These are phyloP conservation scores for Sanguinoderma infundibulare DNA, from an alignment of 1,284 basidiomycete genomes.

Conservation along the genomic window DNA sequence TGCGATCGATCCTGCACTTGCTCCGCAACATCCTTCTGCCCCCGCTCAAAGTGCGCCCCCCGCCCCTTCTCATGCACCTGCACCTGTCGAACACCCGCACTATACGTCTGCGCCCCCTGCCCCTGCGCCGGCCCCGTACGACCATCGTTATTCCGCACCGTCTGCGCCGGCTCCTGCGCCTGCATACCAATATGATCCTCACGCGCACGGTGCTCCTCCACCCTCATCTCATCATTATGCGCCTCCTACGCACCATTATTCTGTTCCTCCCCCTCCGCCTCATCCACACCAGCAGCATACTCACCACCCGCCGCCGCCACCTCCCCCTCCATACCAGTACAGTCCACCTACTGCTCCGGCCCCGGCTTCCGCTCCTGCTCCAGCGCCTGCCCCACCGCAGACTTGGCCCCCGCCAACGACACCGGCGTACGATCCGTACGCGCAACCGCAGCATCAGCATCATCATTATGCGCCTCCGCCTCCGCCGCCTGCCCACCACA, in stretches of 20 bases:
- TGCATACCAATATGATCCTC: conserved; percentile 31
- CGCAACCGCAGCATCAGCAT: conserved; percentile 19
- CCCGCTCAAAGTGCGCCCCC: conserved; percentile 2
- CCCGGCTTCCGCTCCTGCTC: conserved; percentile 16
- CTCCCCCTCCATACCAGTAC: conserved; percentile 21
- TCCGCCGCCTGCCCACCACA: conserved; percentile 18
- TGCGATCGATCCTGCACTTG: conserved; percentile 33
- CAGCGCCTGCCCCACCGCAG: conserved; percentile 21
- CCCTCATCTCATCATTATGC: conserved; percentile 28
- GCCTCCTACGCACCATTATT: conserved; percentile 32
- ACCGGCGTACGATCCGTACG: conserved; percentile 30
- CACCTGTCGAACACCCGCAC: conserved; percentile 23
- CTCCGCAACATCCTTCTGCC: conserved; percentile 12
- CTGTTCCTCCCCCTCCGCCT: conserved; percentile 31
- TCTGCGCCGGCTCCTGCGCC: conserved; percentile 26
- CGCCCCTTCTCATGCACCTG: conserved; percentile 21
- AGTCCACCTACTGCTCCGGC: conserved; percentile 6
- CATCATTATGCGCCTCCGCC: conserved; percentile 15
- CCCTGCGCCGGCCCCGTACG: conserved; percentile 30
- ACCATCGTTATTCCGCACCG: conserved; percentile 30
- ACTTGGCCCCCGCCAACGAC: conserved; percentile 25
- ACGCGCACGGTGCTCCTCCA: conserved; percentile 25
- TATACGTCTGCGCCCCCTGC: conserved; percentile 23
- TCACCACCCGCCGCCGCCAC: conserved; percentile 27
- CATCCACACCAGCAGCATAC: conserved; percentile 29